These are phyloP conservation scores for Endogone sp. DNA, from an alignment of 192 early-diverging fungal genomes.

Conservation along the genomic window DNA sequence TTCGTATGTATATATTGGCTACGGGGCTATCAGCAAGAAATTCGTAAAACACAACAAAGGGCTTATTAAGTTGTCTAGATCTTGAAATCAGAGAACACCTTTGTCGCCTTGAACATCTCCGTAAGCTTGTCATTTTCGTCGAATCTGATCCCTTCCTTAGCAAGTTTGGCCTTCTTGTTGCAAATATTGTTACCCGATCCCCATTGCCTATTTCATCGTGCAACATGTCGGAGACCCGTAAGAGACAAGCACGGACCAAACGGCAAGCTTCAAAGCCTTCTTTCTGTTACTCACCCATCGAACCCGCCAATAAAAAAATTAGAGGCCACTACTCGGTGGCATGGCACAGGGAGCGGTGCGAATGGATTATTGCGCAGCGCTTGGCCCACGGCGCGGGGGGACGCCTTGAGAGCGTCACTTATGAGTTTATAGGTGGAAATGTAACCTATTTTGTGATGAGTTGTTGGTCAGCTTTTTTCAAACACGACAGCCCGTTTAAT, in stretches of 20 bases:
- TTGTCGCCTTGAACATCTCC: not conserved
- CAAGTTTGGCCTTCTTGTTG: slow-evolving; percentile 63
- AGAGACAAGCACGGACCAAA: too few relatives aligned
- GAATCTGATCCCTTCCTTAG: slow-evolving; percentile 59
- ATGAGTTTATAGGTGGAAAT: slow-evolving; percentile 68
- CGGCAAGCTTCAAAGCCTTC: too few relatives aligned
- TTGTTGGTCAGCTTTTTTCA: too few relatives aligned
- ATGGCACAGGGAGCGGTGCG: slow-evolving; percentile 64
- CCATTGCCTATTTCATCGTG: slow-evolving; percentile 25
- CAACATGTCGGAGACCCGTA: too few relatives aligned
- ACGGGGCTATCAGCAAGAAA: too few relatives aligned
- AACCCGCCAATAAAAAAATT: slow-evolving; percentile 69
- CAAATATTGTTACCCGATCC: slow-evolving; percentile 58
- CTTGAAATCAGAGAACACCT: not conserved
- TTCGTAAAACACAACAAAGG: too few relatives aligned
- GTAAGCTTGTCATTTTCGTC: slow-evolving; percentile 27
- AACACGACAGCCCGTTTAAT: too few relatives aligned
- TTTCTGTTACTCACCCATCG: slow-evolving; percentile 35
- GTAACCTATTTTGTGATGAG: too few relatives aligned
- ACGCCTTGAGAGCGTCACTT: slow-evolving; percentile 53
- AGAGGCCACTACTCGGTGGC: slow-evolving; percentile 63
- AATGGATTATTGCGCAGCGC: slow-evolving; percentile 68
- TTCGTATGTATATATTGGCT: too few relatives aligned
- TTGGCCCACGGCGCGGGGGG: slow-evolving; percentile 63
- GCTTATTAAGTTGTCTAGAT: not conserved